Conservation (phyloP, 495 filamentous ascomycete species). For the Penicillium malachiteum region DNA sequence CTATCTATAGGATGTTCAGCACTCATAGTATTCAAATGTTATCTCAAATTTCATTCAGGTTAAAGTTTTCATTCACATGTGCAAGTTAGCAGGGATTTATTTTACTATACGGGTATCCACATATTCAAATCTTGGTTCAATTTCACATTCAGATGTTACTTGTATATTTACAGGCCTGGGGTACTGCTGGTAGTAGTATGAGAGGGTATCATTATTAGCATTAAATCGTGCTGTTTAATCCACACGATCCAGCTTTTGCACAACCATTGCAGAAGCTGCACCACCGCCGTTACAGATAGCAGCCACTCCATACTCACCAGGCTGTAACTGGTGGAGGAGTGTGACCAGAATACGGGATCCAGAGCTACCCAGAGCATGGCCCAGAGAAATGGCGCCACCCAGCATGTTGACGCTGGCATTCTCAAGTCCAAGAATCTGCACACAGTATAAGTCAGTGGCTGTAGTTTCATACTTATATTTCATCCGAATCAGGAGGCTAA, state of each 20-base stretch:
- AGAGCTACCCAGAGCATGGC: slow-evolving; percentile 91
- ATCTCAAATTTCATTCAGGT: too few species aligned
- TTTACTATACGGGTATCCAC: too few species aligned
- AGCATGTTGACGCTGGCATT: slow-evolving; percentile 78
- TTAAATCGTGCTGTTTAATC: slow-evolving; percentile 23
- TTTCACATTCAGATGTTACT: too few species aligned
- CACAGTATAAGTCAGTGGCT: slow-evolving; percentile 16
- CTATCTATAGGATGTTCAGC: too few species aligned
- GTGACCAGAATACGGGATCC: slow-evolving; percentile 91
- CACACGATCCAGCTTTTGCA: slow-evolving; percentile 77
- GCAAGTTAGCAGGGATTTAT: too few species aligned
- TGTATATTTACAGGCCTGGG: neutral
- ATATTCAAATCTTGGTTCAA: too few species aligned
- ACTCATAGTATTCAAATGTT: too few species aligned
- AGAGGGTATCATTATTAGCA: slow-evolving; percentile 22
- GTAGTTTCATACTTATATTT: neutral
- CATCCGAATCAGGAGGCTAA: neutral
- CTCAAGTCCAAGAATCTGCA: slow-evolving; percentile 74
- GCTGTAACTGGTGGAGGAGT: slow-evolving; percentile 82
- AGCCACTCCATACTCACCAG: slow-evolving; percentile 89
- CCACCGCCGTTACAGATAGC: slow-evolving; percentile 98
- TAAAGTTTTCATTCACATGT: too few species aligned
- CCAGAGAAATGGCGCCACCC: slow-evolving; percentile 91
- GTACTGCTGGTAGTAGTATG: neutral
- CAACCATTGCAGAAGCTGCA: slow-evolving; percentile 86